Base-by-base conservation (phyloP, 805 yeast species). In the Nakazawaea siamensis region DNA sequence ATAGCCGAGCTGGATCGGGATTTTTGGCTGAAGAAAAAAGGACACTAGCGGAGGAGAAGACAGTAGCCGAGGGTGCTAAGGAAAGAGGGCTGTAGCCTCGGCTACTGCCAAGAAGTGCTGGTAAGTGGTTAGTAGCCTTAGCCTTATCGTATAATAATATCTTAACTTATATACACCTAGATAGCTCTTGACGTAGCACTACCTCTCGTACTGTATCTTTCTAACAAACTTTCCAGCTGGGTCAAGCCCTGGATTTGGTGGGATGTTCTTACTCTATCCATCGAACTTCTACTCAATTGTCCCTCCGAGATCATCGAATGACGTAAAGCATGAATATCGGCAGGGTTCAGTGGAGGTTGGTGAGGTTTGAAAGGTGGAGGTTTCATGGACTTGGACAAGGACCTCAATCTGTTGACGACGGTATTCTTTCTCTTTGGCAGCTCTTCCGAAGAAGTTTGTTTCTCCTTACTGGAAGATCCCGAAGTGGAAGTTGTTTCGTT, bases 201-300 rank as follows among this genome's bases (percentile, higher is more conserved):
- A 8, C 34, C 35, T 19, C 39, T 31, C 9, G 39, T 37, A 15
- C 32, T 27, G 27, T 37, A 37, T 16, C 39, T 31, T 19, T 31
- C 35, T 7, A 68, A 48, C 33, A 68, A 55, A 4, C 68, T 62
- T 45, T 66, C 71, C 6, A 73, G 74, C 37, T 64, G 68, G 2
- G 70, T 61, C 34, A 68, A 54, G 8, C 75, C 75, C 0, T 72
- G 72, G 27, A 68, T 49, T 18, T 64, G 68, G 38, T 66, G 73
- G 4, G 70, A 58, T 4, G 73, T 62, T 28, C 54, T 48, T 21
- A 67, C 55, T 43, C 70, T 51, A 15, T 60, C 60, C 33, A 67
- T 51, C 2, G 68, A 63, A 31, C 47, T 51, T 31, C 61, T 42
- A 14, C 33, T 23, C 29, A 37, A 41, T 23, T 47, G 41, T 14